Percentiles rank a stretch among this genome's conserved stretches.
These are phyloP conservation scores for Noccaea caerulescens DNA, from an alignment of 345 rosid genomes.

Conservation along the genomic window DNA sequence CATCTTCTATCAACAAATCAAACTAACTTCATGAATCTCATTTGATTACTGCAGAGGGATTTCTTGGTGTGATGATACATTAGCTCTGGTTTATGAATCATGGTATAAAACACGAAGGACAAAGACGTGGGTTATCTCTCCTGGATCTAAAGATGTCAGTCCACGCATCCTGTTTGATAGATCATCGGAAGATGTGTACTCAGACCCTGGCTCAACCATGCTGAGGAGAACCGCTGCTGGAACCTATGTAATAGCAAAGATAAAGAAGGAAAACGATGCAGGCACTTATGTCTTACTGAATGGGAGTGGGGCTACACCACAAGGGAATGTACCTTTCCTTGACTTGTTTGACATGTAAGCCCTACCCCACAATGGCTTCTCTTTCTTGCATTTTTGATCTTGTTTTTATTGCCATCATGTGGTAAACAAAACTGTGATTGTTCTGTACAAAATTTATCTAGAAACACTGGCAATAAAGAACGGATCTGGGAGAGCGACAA, in stretches of 20 bases:
- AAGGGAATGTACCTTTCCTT: conserved; percentile 96
- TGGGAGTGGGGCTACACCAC: conserved; percentile 95
- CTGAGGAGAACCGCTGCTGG: conserved; percentile 78
- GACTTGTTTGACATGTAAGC: conserved; percentile 98
- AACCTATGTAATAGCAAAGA: conserved; percentile 82
- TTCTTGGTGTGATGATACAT: conserved; percentile 93
- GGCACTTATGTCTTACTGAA: conserved; percentile 73
- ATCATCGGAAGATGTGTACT: conserved; percentile 96
- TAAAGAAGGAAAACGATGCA: conserved; percentile 76
- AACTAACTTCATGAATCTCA: conserved; percentile 4
- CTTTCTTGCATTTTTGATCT: background rate
- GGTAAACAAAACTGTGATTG: conserved; percentile 26
- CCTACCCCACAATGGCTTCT: conserved; percentile 19
- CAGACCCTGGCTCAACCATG: conserved; percentile 99
- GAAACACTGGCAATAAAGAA: conserved; percentile 90
- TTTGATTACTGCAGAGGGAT: conserved; percentile 65
- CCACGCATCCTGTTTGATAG: conserved; percentile 90
- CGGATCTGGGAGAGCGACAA: conserved; percentile 97
- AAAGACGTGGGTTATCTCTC: conserved; percentile 92
- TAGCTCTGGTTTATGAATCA: conserved; percentile 92
- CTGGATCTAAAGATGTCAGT: conserved; percentile 64
- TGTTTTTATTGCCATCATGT: conserved; percentile 15
- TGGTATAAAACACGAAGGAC: conserved; percentile 93
- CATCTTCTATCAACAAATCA: conserved; percentile 14
- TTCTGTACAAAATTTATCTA: conserved; percentile 50